phyloP scores from a whole-genome alignment of 805 yeast genomes.

The Priceomyces fermenticarens region DNA sequence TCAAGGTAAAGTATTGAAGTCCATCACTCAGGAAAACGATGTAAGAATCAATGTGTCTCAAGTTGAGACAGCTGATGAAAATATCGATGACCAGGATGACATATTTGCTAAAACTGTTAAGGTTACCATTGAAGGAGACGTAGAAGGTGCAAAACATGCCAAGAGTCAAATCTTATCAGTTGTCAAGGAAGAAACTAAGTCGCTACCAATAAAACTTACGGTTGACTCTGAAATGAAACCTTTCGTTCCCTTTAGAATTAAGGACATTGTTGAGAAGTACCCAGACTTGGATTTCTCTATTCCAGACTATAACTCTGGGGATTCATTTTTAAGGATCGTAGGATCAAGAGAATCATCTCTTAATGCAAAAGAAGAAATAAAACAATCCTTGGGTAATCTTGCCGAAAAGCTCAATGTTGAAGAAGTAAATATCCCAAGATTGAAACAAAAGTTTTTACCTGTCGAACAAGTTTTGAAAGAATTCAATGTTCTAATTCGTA shows the following conservation, averaged over 20 bases:
- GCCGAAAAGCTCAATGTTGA: conserved; percentile 47
- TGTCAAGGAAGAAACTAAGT: conserved; percentile 71
- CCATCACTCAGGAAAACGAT: conserved; percentile 66
- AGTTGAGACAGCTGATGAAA: conserved; percentile 20
- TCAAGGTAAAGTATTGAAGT: conserved; percentile 77
- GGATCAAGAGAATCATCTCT: conserved; percentile 73
- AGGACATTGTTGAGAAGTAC: conserved; percentile 19
- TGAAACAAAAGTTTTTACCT: conserved; percentile 68
- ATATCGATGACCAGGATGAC: conserved; percentile 51
- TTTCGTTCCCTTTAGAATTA: conserved; percentile 38
- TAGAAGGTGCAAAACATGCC: conserved; percentile 77
- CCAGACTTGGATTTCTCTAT: conserved; percentile 28
- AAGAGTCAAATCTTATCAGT: conserved; percentile 65
- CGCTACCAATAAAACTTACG: conserved; percentile 47
- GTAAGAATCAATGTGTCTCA: conserved; percentile 68
- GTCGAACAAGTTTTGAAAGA: conserved; percentile 49
- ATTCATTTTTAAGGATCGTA: conserved; percentile 45
- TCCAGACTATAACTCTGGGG: conserved; percentile 33
- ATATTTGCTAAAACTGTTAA: conserved; percentile 56
- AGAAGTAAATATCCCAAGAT: conserved; percentile 61
- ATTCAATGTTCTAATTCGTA: conserved; percentile 53
- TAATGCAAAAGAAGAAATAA: conserved; percentile 51
- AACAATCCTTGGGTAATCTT: conserved; percentile 42
- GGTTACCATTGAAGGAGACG: conserved; percentile 76
- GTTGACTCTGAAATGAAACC: conserved; percentile 44